Conservation (phyloP, 768 basidiomycete species). For the Pleurotus tuoliensis region DNA sequence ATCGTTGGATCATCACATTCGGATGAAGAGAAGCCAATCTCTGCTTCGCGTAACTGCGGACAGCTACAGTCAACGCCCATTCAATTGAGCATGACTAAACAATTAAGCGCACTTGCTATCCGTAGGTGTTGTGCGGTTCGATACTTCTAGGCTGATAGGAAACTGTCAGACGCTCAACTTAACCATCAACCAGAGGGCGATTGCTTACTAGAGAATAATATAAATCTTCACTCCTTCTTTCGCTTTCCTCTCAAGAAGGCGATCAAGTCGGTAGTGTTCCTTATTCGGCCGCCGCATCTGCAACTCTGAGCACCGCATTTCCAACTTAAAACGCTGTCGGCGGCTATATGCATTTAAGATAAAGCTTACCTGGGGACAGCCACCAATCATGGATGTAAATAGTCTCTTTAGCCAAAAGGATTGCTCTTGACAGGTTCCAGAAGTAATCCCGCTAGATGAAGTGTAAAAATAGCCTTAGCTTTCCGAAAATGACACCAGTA, state of each 20-base stretch:
- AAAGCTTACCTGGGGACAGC: conserved; percentile 72
- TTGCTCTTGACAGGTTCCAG: conserved; percentile 93
- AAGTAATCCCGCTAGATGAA: conserved; percentile 84
- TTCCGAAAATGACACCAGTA: too few species aligned
- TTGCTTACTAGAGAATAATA: conserved; percentile 84
- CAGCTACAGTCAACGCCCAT: not conserved
- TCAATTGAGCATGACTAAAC: not conserved
- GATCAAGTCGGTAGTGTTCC: conserved; percentile 83
- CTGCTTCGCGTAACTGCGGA: conserved; percentile 78
- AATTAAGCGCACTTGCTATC: conserved; percentile 74
- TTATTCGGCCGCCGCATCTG: conserved; percentile 82
- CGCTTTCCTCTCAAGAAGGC: conserved; percentile 83
- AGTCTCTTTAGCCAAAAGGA: conserved; percentile 79
- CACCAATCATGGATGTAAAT: conserved; percentile 99
- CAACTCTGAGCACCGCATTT: conserved; percentile 45
- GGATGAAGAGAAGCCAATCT: conserved; percentile 74
- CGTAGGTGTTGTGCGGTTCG: conserved; percentile 88
- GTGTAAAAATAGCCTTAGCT: not conserved
- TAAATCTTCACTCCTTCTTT: conserved; percentile 95
- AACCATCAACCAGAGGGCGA: too few species aligned
- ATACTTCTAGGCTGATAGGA: conserved; percentile 80
- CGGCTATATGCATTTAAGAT: not conserved
- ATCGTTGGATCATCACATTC: conserved; percentile 95
- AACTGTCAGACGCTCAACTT: too few species aligned
- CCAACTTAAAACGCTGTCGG: not conserved